These are phyloP conservation scores for Fusarium multiceps DNA, from an alignment of 2,329 filamentous ascomycete genomes.

Conservation along the genomic window DNA sequence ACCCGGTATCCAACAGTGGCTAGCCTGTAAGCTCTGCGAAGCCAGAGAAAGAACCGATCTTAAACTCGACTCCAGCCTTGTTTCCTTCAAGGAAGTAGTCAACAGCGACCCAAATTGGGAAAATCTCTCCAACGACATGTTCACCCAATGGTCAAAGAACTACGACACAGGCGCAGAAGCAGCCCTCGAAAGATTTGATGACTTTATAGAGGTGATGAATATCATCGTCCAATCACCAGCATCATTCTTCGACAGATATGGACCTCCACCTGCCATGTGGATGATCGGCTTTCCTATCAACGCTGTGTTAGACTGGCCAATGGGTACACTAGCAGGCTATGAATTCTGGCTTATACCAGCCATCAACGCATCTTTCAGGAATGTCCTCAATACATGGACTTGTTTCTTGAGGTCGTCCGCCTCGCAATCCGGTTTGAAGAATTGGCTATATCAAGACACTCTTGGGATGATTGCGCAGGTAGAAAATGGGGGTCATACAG, in stretches of 20 bases:
- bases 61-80: not conserved
- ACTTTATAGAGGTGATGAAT: not conserved
- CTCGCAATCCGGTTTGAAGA: not conserved
- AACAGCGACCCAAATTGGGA: not conserved
- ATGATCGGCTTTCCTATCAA: conserved; percentile 23
- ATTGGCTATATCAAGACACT: conserved; percentile 4
- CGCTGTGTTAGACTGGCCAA: conserved; percentile 19
- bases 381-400: conserved; percentile 5
- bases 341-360: conserved; percentile 16
- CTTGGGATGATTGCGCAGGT: not conserved
- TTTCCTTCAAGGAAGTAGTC: not conserved
- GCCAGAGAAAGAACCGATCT: not conserved
- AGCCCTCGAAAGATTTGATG: not conserved
- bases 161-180: conserved; percentile 3
- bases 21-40: not conserved
- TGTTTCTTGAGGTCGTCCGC: not conserved
- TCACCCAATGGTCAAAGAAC: conserved; percentile 11
- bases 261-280: not conserved
- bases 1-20: not conserved
- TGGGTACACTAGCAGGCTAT: conserved; percentile 19
- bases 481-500: not conserved
- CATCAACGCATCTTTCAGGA: not conserved
- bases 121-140: not conserved
- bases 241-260: not conserved
- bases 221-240: not conserved